A percentile compares a stretch with the other conserved stretches of the same genome.
Evolutionary conservation across 2,329 filamentous ascomycete genomes (phyloP).

Genomic region (Aspergillus cejpii): DNA sequence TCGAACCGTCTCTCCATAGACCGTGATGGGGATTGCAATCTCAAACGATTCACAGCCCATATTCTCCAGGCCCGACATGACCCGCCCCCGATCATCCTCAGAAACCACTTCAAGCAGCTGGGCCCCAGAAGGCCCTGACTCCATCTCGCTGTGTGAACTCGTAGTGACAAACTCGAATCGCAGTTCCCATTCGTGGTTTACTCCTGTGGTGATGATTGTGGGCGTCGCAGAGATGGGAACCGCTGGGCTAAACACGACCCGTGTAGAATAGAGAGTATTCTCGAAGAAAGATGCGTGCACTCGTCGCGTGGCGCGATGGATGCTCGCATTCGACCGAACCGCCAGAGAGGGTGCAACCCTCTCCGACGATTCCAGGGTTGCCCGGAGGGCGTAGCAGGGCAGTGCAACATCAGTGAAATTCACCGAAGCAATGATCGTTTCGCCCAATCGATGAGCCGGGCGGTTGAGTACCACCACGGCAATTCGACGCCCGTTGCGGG

Average conservation of each 20-base stretch:
- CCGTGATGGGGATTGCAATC: slow-evolving; percentile 72
- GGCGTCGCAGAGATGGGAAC: slow-evolving; percentile 81
- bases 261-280: slow-evolving; percentile 71
- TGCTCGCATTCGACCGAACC: slow-evolving; percentile 74
- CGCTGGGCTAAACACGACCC: slow-evolving; percentile 72
- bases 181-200: slow-evolving; percentile 82
- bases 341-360: slow-evolving; percentile 73
- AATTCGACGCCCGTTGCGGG: slow-evolving; percentile 83
- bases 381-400: slow-evolving; percentile 77
- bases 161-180: slow-evolving; percentile 89
- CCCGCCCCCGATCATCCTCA: slow-evolving; percentile 68
- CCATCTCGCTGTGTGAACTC: slow-evolving; percentile 39
- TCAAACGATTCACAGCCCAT: slow-evolving; percentile 85
- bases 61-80: slow-evolving; percentile 70
- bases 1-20: slow-evolving; percentile 58
- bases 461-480: slow-evolving; percentile 83
- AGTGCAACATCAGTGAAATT: slow-evolving; percentile 74
- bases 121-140: slow-evolving; percentile 33
- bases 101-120: slow-evolving; percentile 72
- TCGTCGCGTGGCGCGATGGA: slow-evolving; percentile 78
- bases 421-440: slow-evolving; percentile 74
- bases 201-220: slow-evolving; percentile 83
- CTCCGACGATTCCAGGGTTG: slow-evolving; percentile 80
- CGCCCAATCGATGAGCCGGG: slow-evolving; percentile 81
- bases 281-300: slow-evolving; percentile 72